phyloP scores from a whole-genome alignment of 2,329 filamentous ascomycete species.

The Xylariaceae sp. region DNA sequence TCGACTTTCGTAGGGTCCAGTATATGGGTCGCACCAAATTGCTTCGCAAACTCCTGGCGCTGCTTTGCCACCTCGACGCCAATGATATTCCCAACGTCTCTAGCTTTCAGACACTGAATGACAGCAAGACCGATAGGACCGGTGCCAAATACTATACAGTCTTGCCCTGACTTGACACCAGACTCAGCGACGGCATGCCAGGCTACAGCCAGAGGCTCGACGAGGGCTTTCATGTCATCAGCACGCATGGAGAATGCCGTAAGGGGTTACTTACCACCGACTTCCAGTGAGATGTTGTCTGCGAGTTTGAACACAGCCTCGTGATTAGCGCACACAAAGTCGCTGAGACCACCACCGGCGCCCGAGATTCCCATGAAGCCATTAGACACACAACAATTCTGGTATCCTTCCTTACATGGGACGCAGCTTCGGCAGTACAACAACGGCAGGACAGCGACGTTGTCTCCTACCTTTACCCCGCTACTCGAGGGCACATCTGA shows the following conservation, averaged over 20 bases:
- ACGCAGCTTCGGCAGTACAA: conserved; percentile 54
- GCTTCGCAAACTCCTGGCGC: conserved; percentile 46
- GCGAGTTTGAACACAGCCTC: conserved; percentile 48
- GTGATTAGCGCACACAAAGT: conserved; percentile 49
- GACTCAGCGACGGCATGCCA: conserved; percentile 58
- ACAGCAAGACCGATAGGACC: conserved; percentile 61
- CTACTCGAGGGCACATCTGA: conserved; percentile 35
- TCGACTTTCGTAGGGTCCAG: conserved; percentile 50
- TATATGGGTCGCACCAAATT: conserved; percentile 53
- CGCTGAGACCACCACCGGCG: conserved; percentile 52
- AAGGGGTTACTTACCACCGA: conserved; percentile 33
- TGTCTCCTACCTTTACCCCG: conserved; percentile 48
- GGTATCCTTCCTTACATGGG: conserved; percentile 48
- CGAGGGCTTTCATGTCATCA: conserved; percentile 42
- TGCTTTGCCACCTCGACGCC: conserved; percentile 51
- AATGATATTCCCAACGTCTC: conserved; percentile 51
- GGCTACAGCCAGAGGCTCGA: conserved; percentile 60
- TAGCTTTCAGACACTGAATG: conserved; percentile 53
- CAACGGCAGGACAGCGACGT: conserved; percentile 57
- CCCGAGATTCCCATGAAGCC: conserved; percentile 33
- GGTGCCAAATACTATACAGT: conserved; percentile 54
- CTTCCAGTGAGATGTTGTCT: conserved; percentile 46
- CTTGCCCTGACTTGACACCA: conserved; percentile 41
- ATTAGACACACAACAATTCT: conserved; percentile 56
- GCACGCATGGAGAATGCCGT: neutral